Conservation (phyloP, 2,329 filamentous ascomycete genomes). For the Trichothecium roseum region DNA sequence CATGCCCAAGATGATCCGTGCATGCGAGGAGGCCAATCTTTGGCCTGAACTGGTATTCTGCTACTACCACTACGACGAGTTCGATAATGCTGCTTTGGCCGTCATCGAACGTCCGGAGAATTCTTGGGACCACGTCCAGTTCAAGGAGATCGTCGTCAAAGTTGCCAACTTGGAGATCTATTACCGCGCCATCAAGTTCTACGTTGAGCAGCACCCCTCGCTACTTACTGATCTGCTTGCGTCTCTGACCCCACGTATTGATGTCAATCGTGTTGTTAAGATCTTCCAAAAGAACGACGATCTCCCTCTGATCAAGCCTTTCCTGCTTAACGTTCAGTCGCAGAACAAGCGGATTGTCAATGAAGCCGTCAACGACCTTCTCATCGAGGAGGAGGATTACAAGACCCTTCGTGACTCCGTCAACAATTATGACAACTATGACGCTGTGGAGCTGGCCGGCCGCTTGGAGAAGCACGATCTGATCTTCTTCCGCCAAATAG, state of each 20-base stretch:
- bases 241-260: conserved; percentile 81
- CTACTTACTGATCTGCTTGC: conserved; percentile 93
- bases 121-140: conserved; percentile 98
- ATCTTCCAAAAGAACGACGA: conserved; percentile 99
- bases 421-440: conserved; percentile 98
- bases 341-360: conserved; percentile 99
- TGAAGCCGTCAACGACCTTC: conserved; percentile 91
- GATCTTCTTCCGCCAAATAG: conserved; percentile 98
- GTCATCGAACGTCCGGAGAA: conserved; percentile 98
- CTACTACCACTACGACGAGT: conserved; percentile 97
- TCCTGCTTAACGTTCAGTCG: conserved; percentile 87
- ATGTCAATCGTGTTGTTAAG: conserved; percentile 97
- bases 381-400: conserved; percentile 99
- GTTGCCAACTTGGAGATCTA: conserved; percentile 98
- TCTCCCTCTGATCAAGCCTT: conserved; percentile 95
- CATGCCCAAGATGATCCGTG: conserved; percentile 91
- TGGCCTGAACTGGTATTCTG: conserved; percentile 98
- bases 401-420: conserved; percentile 97
- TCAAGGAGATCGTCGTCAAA: conserved; percentile 98
- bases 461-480: conserved; percentile 95
- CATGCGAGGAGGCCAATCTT: conserved; percentile 86
- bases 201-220: conserved; percentile 92
- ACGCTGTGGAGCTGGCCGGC: conserved; percentile 82
- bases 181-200: conserved; percentile 94
- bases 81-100: conserved; percentile 89